These are phyloP conservation scores for Imleria badia DNA, from an alignment of 768 basidiomycete species.

Conservation along the genomic window DNA sequence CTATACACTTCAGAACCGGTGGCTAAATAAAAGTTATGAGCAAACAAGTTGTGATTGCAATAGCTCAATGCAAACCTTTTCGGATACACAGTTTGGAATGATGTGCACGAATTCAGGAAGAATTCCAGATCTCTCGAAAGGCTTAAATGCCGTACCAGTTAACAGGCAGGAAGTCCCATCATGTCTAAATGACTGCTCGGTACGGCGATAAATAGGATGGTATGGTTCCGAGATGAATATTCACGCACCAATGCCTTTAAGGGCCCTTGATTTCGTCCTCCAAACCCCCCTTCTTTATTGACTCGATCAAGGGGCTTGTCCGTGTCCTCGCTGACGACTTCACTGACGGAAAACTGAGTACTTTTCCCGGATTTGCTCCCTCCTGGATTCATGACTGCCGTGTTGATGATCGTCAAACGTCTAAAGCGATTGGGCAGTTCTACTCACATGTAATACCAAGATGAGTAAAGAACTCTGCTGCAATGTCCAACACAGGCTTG, in stretches of 20 bases:
- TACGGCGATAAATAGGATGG: background rate
- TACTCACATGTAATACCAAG: conserved; percentile 1
- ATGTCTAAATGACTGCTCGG: no score
- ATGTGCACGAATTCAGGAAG: background rate
- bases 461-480: no score
- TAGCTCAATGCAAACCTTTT: background rate
- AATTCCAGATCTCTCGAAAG: background rate
- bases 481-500: no score
- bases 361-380: background rate
- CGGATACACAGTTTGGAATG: background rate
- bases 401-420: background rate
- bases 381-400: conserved; percentile 1
- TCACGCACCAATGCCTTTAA: conserved; percentile 5
- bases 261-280: background rate
- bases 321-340: background rate
- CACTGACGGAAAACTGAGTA: background rate
- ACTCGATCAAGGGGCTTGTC: background rate
- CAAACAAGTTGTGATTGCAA: background rate
- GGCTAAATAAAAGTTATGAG: background rate
- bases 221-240: background rate
- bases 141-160: background rate
- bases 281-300: background rate
- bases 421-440: background rate
- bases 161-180: conserved; percentile 1
- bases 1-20: background rate